Evolutionary conservation across 495 filamentous ascomycete species (phyloP).

Genomic region (Xylaria telfairii): DNA sequence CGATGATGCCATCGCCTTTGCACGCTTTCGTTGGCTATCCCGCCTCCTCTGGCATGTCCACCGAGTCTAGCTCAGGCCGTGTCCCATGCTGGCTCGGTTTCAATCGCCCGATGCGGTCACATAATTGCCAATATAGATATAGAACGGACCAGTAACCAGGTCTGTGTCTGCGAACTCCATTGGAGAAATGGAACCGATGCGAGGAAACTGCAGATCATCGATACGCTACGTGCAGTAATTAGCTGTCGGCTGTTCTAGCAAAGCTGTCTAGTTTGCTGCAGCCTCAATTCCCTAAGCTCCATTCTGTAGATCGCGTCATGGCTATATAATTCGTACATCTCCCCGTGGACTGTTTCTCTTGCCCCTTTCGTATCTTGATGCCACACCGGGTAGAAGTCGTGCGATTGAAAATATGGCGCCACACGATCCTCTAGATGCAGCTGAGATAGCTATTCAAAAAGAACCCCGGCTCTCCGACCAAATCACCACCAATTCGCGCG

Average conservation of each 20-base stretch:
- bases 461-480: not conserved
- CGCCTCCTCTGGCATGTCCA: not conserved
- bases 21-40: conserved; percentile 20
- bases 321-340: conserved; percentile 8
- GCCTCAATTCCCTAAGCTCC: not conserved
- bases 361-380: not conserved
- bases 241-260: not conserved
- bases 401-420: conserved; percentile 18
- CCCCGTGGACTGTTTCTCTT: not conserved
- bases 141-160: not conserved
- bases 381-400: not conserved
- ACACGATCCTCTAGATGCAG: not conserved
- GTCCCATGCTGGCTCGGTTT: not conserved
- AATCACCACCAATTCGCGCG: not conserved
- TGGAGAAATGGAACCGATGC: conserved; percentile 1
- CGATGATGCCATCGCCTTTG: conserved; percentile 25
- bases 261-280: not conserved
- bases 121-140: not conserved
- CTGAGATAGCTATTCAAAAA: conserved; percentile 5
- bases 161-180: conserved; percentile 5
- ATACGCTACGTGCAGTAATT: conserved; percentile 1
- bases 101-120: not conserved
- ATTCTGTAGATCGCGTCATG: not conserved
- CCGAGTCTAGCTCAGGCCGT: not conserved
- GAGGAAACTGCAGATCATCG: conserved; percentile 9